Evolutionary conservation across 1,139 yeast genomes (phyloP).

Genomic region (Debaryomycetaceae sp.): DNA sequence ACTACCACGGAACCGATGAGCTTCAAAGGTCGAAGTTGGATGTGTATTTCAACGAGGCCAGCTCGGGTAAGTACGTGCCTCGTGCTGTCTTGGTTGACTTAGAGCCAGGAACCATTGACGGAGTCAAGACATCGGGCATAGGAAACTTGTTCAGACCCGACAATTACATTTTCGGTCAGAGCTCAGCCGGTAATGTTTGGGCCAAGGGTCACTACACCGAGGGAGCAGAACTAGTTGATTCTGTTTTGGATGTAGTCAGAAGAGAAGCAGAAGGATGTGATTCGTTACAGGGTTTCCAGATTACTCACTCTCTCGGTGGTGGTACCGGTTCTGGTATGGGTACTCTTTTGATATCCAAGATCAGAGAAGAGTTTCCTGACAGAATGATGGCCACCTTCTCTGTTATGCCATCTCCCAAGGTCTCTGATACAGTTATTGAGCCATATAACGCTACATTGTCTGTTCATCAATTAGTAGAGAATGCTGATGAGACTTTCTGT

Average conservation of each 20-base stretch:
- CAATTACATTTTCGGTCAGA: slow-evolving; percentile 82
- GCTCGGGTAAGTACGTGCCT: slow-evolving; percentile 84
- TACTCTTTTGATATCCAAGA: slow-evolving; percentile 72
- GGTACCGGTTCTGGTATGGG: slow-evolving; percentile 98
- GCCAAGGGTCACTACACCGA: slow-evolving; percentile 96
- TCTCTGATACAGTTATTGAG: slow-evolving; percentile 89
- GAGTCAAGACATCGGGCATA: slow-evolving; percentile 69
- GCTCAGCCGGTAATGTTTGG: slow-evolving; percentile 95
- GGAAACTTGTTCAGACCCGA: slow-evolving; percentile 91
- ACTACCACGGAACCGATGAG: slow-evolving; percentile 64
- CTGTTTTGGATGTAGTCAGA: slow-evolving; percentile 83
- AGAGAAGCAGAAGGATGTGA: slow-evolving; percentile 94
- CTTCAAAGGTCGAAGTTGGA: slow-evolving; percentile 58
- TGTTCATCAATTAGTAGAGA: slow-evolving; percentile 87
- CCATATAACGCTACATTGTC: slow-evolving; percentile 92
- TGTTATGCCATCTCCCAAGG: slow-evolving; percentile 87
- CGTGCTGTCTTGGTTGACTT: slow-evolving; percentile 89
- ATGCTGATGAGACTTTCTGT: slow-evolving; percentile 90
- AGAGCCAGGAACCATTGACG: slow-evolving; percentile 91
- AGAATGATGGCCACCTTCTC: slow-evolving; percentile 96
- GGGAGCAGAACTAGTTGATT: slow-evolving; percentile 90
- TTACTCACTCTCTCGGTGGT: slow-evolving; percentile 92
- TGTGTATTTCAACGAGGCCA: slow-evolving; percentile 57
- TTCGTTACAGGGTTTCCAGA: slow-evolving; percentile 90
- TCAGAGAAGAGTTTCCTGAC: slow-evolving; percentile 87